Conservation (phyloP, 805 yeast species). For the Candida fluviatilis region DNA sequence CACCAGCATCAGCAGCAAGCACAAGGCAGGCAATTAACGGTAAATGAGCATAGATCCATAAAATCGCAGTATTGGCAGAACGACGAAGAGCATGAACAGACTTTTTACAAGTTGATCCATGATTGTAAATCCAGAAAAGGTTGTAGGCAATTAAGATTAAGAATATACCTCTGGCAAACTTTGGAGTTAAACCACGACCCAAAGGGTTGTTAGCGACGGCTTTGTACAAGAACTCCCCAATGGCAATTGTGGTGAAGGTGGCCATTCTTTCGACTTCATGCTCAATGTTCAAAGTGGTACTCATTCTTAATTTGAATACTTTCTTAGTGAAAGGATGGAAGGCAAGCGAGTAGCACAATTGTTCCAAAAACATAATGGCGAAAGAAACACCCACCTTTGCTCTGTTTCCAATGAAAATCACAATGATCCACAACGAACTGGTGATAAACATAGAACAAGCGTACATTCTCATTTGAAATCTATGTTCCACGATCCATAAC, state of each 20-base stretch:
- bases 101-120: constrained; percentile 45
- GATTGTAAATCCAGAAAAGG: constrained; percentile 50
- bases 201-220: constrained; percentile 48
- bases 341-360: constrained; percentile 26
- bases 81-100: constrained; percentile 56
- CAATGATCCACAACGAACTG: constrained; percentile 46
- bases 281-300: constrained; percentile 62
- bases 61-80: constrained; percentile 40
- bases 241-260: constrained; percentile 58
- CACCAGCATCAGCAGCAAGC: constrained; percentile 58
- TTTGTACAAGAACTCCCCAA: constrained; percentile 59
- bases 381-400: constrained; percentile 45
- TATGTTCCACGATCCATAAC: constrained; percentile 45
- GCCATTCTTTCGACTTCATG: constrained; percentile 62
- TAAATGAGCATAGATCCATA: constrained; percentile 46
- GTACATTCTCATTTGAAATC: constrained; percentile 46
- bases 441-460: constrained; percentile 27
- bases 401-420: constrained; percentile 44
- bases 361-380: constrained; percentile 40
- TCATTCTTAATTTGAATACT: constrained; percentile 36
- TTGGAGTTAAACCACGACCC: constrained; percentile 41
- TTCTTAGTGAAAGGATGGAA: constrained; percentile 48
- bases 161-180: constrained; percentile 47
- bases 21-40: constrained; percentile 50
- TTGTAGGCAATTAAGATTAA: constrained; percentile 45